These are phyloP conservation scores for Sporothrix brasiliensis DNA, from an alignment of 2,329 filamentous ascomycete species.

Conservation along the genomic window DNA sequence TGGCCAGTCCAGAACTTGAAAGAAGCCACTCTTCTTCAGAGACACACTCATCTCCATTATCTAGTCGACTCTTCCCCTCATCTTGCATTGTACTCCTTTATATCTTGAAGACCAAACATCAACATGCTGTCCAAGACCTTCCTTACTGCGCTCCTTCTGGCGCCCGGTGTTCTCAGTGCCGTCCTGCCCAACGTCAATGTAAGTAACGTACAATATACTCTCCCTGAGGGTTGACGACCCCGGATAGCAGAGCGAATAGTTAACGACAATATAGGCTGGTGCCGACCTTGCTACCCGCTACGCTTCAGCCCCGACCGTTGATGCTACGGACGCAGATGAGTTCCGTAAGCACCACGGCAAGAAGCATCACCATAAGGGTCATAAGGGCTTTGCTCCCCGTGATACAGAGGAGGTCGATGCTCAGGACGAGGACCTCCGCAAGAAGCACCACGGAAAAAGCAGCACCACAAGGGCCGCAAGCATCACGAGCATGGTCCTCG, in stretches of 20 bases:
- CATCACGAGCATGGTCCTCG: background rate
- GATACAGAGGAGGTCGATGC: conserved; percentile 9
- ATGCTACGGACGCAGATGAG: conserved; percentile 19
- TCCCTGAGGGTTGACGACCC: background rate
- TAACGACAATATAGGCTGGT: background rate
- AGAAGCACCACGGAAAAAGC: conserved; percentile 5
- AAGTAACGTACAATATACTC: background rate
- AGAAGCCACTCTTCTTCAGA: conserved; percentile 20
- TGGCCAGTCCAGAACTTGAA: background rate
- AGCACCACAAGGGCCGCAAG: background rate
- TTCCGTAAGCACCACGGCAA: conserved; percentile 24
- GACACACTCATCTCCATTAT: conserved; percentile 21
- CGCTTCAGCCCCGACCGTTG: conserved; percentile 7
- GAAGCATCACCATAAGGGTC: conserved; percentile 20
- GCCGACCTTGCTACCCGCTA: conserved; percentile 7
- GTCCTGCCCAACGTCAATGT: conserved; percentile 30
- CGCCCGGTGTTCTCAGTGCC: conserved; percentile 33
- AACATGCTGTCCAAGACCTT: conserved; percentile 34
- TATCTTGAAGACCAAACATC: conserved; percentile 11
- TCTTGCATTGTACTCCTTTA: background rate
- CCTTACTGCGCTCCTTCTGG: conserved; percentile 34
- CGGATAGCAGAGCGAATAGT: background rate
- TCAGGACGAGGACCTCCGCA: background rate
- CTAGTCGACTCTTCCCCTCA: background rate
- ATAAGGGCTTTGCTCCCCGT: background rate